Evolutionary conservation across 1,139 yeast species (phyloP).

Genomic region (Suhomyces maxii): DNA sequence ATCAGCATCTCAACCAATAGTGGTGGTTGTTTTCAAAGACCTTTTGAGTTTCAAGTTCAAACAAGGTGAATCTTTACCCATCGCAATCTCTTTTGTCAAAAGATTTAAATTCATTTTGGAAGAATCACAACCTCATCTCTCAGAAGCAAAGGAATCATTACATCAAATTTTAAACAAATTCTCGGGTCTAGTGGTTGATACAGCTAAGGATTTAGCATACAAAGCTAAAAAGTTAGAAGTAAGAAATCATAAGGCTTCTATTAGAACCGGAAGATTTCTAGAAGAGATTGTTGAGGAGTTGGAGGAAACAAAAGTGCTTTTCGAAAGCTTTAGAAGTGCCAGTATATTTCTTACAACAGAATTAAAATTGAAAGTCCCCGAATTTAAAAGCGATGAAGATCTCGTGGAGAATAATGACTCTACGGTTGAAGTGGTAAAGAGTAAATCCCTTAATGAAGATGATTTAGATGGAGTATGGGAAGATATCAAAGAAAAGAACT

Average conservation of each 20-base stretch:
- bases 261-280: conserved; percentile 63
- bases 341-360: conserved; percentile 48
- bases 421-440: conserved; percentile 26
- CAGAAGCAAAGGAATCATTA: conserved; percentile 16
- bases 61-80: conserved; percentile 46
- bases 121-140: neutral
- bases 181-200: conserved; percentile 43
- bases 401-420: conserved; percentile 2
- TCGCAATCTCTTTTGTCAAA: conserved; percentile 54
- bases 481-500: conserved; percentile 58
- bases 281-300: conserved; percentile 52
- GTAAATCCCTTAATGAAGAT: conserved; percentile 24
- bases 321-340: conserved; percentile 47
- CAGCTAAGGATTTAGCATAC: conserved; percentile 35
- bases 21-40: conserved; percentile 55
- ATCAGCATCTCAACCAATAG: conserved; percentile 34
- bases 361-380: conserved; percentile 22
- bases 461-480: conserved; percentile 59
- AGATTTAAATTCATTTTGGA: conserved; percentile 35
- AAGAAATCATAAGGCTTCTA: conserved; percentile 54
- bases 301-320: conserved; percentile 35
- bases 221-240: conserved; percentile 34
- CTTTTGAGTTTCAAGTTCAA: conserved; percentile 50
- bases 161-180: conserved; percentile 46
- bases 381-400: conserved; percentile 6